Base-by-base conservation (phyloP, 2,329 filamentous ascomycete genomes). In the Cercospora zeae-maydis region DNA sequence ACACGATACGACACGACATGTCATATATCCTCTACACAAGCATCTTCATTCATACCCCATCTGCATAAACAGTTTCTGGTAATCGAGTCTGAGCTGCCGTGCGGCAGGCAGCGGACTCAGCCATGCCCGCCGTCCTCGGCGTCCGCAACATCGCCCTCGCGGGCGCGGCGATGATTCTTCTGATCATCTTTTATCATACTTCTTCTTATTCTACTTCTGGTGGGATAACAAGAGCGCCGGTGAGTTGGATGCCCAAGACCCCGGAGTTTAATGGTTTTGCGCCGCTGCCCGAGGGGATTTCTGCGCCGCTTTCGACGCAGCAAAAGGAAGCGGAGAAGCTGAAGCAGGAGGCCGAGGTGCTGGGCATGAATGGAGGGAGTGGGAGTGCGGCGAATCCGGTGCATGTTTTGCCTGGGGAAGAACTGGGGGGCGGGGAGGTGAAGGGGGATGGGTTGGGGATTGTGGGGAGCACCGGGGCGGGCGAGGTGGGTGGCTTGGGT, bases 231-330 rank as follows among this genome's bases (percentile, higher is more conserved):
- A 47, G 56, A 4, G 30, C 39, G 21, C 56, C 56, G n/a, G 16
- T 30, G 31, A 33, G 37, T 34, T 58, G 56, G 56, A 33, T 10
- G 21, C 56, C 56, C 9, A 49, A 49, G 10, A 19, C 27, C 10
- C 56, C 56, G 31, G 56, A 49, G 27, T 58, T 58, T 39, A 58
- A 58, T 16, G 56, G 56, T 1, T 58, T 58, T 37, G 56, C 56
- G 39, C 56, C 56, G 19, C 31, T 58, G 56, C 56, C 56, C n/a
- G 56, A 49, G 19, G 56, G 39, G 7, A 49, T 58, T 36, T n/a
- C n/a, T 2, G 19, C 16, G 16, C 37, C 56, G 30, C 2, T 8
- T 19, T 16, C 27, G 10, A 47, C n/a, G 30, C 56, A 45, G 24
- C 47, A 52, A n/a, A 19, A 52, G 47, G 47, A 52, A 16, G 47